Conservation (phyloP, 2,329 filamentous ascomycete species). For the Dactylellina haptotyla region DNA sequence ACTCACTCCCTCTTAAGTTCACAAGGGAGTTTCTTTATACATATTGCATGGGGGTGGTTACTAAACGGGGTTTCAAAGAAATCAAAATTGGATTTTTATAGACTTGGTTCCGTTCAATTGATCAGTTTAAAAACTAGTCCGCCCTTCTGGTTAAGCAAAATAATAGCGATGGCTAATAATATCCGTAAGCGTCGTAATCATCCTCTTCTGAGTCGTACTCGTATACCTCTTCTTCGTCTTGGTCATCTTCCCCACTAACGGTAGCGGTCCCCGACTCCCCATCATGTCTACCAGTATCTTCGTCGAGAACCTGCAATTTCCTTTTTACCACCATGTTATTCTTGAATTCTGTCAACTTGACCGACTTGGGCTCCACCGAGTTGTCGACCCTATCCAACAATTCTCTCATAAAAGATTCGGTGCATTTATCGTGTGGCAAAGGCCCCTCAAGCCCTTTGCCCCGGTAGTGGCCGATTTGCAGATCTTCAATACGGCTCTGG, state of each 20-base stretch:
- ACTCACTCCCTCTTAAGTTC: no score
- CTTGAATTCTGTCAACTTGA: conserved; percentile 40
- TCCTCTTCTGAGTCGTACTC: no score
- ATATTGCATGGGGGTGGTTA: no score
- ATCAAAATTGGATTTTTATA: no score
- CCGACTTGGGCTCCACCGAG: background rate
- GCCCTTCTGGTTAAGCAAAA: no score
- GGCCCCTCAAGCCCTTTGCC: background rate
- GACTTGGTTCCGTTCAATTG: no score
- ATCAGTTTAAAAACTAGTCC: no score
- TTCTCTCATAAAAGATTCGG: background rate
- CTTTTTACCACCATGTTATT: conserved; percentile 6
- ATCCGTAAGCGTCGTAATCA: no score
- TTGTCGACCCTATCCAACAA: background rate
- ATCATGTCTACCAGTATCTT: background rate
- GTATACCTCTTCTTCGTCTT: background rate
- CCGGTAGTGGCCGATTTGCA: conserved; percentile 44
- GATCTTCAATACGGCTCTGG: conserved; percentile 12
- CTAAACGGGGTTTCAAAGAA: no score
- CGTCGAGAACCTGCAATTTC: conserved; percentile 40
- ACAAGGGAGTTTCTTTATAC: no score
- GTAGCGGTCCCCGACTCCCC: background rate
- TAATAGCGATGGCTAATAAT: no score
- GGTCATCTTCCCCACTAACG: background rate
- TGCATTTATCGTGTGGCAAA: conserved; percentile 27